phyloP scores from a whole-genome alignment of 78 protist species.

The Paulinella micropora region DNA sequence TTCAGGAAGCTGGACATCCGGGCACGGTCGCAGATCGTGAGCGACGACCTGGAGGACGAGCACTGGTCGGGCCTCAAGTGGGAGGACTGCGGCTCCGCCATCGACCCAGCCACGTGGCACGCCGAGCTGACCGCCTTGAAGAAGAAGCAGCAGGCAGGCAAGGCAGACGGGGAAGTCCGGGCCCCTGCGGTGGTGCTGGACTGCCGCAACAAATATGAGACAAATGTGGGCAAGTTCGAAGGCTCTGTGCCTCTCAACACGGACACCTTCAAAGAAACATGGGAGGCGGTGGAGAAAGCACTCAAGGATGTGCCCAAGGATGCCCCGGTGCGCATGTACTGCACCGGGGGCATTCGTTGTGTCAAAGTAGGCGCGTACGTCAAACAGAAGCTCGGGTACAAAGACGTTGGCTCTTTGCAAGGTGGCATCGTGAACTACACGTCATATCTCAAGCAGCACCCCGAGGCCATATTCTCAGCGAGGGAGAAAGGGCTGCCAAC shows the following conservation, averaged over 20 bases:
- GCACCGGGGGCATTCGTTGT: conserved; percentile 19
- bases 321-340: neutral
- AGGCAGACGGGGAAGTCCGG: no score
- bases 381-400: neutral
- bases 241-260: neutral
- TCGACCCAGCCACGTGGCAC: neutral
- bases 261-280: neutral
- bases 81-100: neutral
- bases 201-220: conserved; percentile 4
- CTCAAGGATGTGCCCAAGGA: neutral
- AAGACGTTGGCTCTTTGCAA: neutral
- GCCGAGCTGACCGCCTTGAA: neutral
- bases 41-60: no score
- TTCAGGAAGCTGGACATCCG: no score
- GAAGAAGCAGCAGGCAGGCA: no score
- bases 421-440: neutral
- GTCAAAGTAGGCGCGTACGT: neutral
- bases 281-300: neutral
- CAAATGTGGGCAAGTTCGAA: neutral
- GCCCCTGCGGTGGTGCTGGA: neutral
- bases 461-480: neutral
- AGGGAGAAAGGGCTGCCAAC: neutral
- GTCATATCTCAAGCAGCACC: neutral
- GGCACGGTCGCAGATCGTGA: no score
- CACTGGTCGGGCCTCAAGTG: no score